Conservation (phyloP, 2,329 filamentous ascomycete species). For the Alternaria brassicicola region DNA sequence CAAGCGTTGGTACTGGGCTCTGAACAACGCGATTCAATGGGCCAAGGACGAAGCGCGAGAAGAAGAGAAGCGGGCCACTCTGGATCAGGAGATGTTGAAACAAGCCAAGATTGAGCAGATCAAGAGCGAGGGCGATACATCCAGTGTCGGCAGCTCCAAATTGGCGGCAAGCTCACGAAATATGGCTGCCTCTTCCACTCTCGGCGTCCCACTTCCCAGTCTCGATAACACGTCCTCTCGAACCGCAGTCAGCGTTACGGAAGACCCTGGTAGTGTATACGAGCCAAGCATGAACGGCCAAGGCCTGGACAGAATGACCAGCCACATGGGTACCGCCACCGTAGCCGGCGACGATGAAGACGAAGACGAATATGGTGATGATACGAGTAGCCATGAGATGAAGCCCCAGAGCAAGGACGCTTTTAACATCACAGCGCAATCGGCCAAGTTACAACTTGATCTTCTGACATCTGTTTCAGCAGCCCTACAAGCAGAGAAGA, state of each 20-base stretch:
- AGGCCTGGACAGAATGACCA: constrained; percentile 57
- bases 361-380: constrained; percentile 79
- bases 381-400: constrained; percentile 76
- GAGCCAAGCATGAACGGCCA: constrained; percentile 64
- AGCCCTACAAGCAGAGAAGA: constrained; percentile 76
- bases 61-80: constrained; percentile 77
- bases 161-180: constrained; percentile 33
- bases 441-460: constrained; percentile 89
- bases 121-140: constrained; percentile 50
- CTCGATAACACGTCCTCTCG: constrained; percentile 38
- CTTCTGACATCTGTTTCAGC: constrained; percentile 83
- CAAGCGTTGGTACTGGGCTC: constrained; percentile 98
- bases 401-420: constrained; percentile 83
- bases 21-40: constrained; percentile 99
- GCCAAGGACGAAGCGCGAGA: constrained; percentile 95
- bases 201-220: constrained; percentile 57
- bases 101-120: constrained; percentile 80
- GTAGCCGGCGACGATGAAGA: constrained; percentile 66
- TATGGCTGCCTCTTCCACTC: constrained; percentile 50
- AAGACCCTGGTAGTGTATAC: constrained; percentile 64
- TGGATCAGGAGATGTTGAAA: constrained; percentile 72
- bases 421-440: constrained; percentile 96
- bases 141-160: constrained; percentile 46
- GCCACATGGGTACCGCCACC: constrained; percentile 56
- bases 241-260: constrained; percentile 56